Base-by-base conservation (phyloP, 768 basidiomycete species). In the Collybia nuda region DNA sequence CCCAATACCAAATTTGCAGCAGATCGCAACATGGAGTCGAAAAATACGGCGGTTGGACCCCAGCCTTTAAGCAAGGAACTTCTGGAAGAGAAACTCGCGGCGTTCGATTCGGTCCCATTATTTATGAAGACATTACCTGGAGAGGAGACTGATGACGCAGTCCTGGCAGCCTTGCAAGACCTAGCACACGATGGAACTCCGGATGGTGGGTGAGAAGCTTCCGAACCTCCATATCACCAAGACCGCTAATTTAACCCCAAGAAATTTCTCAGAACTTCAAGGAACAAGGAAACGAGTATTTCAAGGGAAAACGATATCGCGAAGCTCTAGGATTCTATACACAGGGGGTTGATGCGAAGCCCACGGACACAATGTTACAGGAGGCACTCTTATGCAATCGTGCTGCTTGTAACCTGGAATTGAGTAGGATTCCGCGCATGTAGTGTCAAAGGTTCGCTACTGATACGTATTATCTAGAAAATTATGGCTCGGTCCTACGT, bases 221-320 rank as follows among this genome's bases (percentile, higher is more conserved):
- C 24, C 18, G 37, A 44, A 2, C 21, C 17, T 44, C 3, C 21
- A 18, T 4, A 36, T 17, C 47, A 40, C 19, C 28, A 19, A 19
- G 35, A 24, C 41, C 26, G 38, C 19, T 48, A 37, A 45, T 17
- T 0, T 19, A 32, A 51, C 21, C 0, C 37, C 22, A 55, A 96
- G 97, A 98, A 66, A 75, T 93, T 56, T 93, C 96, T 1, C 78
- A 82, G 53, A 94, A 90, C 62, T 97, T 98, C 70, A 98, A 97
- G 67, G 85, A 92, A 47, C 92, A 96, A 64, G 97, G 94, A 4
- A 98, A 98, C 63, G 93, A 95, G 48, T 92, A 96, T 61, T 96
- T 90, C 72, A 86, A 84, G 56, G 87, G 86, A 23, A 92, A 90
- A 62, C 81, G 90, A 38, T 89, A 82, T 66, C 81, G 90, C 32